Conservation (phyloP, 106 monocot species). For the Dendrobium nobile region DNA sequence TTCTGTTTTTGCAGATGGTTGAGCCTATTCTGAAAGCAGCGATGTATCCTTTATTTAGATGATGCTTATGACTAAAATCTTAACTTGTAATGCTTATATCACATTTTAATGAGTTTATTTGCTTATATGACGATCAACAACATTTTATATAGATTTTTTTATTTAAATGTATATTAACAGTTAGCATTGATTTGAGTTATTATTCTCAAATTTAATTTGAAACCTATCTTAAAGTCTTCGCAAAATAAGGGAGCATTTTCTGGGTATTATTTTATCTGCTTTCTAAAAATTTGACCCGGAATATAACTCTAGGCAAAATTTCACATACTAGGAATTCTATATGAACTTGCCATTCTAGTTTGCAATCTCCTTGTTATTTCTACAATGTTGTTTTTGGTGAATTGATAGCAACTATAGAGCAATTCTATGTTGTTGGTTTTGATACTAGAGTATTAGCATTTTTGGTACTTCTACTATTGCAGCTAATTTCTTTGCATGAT, state of each 20-base stretch:
- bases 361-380: neutral
- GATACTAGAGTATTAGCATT: neutral
- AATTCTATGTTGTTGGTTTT: neutral
- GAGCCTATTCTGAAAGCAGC: slow-evolving; percentile 69
- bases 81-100: neutral
- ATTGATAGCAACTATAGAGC: neutral
- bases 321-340: neutral
- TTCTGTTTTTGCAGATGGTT: slow-evolving; percentile 45
- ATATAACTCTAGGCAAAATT: neutral
- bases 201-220: neutral
- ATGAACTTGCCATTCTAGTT: neutral
- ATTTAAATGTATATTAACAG: neutral
- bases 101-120: neutral
- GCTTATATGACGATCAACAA: neutral
- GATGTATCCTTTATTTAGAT: slow-evolving; percentile 60
- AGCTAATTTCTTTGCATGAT: neutral
- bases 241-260: too few relatives aligned
- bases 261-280: too few relatives aligned
- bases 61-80: neutral
- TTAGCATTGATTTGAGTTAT: neutral
- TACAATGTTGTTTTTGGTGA: neutral
- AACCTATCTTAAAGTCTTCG: neutral
- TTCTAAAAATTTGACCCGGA: too few relatives aligned
- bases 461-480: neutral
- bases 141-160: neutral